These are phyloP conservation scores for Dictyostelium purpureum DNA, from an alignment of 78 protist genomes.

Conservation along the genomic window DNA sequence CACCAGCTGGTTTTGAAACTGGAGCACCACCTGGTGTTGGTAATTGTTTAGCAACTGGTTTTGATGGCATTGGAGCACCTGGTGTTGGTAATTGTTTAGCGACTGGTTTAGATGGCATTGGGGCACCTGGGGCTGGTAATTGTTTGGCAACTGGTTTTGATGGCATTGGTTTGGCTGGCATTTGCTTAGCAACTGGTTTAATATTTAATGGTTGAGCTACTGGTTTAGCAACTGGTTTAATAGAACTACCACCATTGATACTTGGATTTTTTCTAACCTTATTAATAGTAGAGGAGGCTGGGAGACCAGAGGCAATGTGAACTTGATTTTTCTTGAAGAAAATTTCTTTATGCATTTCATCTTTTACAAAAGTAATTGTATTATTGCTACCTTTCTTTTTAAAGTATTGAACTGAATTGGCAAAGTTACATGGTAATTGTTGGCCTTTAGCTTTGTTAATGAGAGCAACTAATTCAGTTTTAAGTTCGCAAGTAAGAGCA, in stretches of 20 bases:
- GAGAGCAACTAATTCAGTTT: conserved; percentile 76
- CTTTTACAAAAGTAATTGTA: conserved; percentile 51
- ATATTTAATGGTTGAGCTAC: neutral
- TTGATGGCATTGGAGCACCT: conserved; percentile 9
- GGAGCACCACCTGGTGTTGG: conserved; percentile 10
- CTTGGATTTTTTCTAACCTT: conserved; percentile 63
- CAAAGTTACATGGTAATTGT: neutral
- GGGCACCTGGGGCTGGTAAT: neutral
- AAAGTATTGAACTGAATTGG: conserved; percentile 21
- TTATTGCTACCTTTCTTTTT: conserved; percentile 74
- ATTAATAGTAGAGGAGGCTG: conserved; percentile 24
- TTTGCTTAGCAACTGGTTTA: neutral
- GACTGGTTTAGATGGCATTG: neutral
- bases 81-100: conserved; percentile 16
- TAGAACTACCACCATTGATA: neutral
- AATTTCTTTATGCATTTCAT: conserved; percentile 66
- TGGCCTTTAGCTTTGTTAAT: conserved; percentile 59
- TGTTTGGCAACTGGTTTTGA: neutral
- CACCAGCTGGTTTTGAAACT: conserved; percentile 7
- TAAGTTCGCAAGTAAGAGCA: conserved; percentile 51
- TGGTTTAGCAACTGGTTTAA: conserved; percentile 2
- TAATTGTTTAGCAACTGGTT: neutral
- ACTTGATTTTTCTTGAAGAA: conserved; percentile 56
- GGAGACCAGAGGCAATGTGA: conserved; percentile 48
- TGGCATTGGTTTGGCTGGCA: conserved; percentile 8